These are phyloP conservation scores for Lactarius indigo DNA, from an alignment of 768 basidiomycete genomes.

Conservation along the genomic window DNA sequence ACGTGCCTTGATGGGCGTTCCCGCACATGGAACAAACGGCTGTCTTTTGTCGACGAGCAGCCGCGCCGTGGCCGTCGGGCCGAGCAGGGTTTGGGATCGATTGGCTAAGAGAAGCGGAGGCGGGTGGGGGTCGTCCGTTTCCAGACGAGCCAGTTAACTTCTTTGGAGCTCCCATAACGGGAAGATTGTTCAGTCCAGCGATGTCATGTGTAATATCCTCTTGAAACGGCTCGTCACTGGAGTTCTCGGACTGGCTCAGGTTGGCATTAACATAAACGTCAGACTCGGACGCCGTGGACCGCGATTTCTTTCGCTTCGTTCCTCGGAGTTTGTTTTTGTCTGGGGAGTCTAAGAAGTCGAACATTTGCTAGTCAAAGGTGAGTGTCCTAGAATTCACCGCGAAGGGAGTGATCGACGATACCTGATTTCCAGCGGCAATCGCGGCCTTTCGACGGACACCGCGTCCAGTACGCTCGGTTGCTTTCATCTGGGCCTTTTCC, in stretches of 20 bases:
- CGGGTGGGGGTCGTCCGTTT: neutral
- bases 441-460: constrained; percentile 73
- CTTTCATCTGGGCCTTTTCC: constrained; percentile 44
- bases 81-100: neutral
- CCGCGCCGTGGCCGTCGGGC: neutral
- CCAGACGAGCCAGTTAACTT: neutral
- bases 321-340: constrained; percentile 33
- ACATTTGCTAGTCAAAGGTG: constrained; percentile 27
- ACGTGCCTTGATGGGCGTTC: constrained; percentile 37
- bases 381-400: constrained; percentile 1
- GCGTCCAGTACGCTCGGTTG: constrained; percentile 60
- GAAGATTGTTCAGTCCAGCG: neutral
- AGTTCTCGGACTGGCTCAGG: constrained; percentile 15
- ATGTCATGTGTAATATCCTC: neutral
- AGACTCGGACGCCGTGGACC: constrained; percentile 36
- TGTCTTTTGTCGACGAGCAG: constrained; percentile 18
- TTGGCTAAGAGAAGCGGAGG: neutral
- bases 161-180: neutral
- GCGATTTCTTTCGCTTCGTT: constrained; percentile 34
- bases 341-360: constrained; percentile 38
- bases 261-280: constrained; percentile 36
- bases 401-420: constrained; percentile 31
- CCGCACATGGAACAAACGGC: constrained; percentile 62
- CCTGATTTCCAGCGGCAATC: constrained; percentile 39
- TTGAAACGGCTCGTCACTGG: neutral